Conservation (phyloP, 768 basidiomycete species). For the Tulasnella calospora region DNA sequence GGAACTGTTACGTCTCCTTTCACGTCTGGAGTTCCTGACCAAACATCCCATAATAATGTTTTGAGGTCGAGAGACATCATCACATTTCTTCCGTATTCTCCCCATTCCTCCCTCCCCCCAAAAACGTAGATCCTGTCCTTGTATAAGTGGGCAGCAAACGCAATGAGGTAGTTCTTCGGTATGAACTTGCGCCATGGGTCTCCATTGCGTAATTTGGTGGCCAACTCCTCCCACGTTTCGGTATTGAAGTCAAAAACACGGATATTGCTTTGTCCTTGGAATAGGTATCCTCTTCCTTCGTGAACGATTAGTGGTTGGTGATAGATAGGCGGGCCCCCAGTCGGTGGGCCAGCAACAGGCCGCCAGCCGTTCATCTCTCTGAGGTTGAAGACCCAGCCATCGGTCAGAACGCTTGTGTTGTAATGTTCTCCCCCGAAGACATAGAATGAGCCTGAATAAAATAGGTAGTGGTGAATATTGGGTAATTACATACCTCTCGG, state of each 20-base stretch:
- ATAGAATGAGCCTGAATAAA: constrained; percentile 20
- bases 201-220: constrained; percentile 32
- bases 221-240: constrained; percentile 37
- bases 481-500: neutral
- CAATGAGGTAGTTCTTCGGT: constrained; percentile 18
- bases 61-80: constrained; percentile 41
- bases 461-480: constrained; percentile 27
- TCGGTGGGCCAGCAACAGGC: constrained; percentile 15
- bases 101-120: constrained; percentile 37
- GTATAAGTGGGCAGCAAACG: constrained; percentile 31
- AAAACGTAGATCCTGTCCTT: constrained; percentile 41
- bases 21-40: constrained; percentile 30
- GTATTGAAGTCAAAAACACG: constrained; percentile 41
- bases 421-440: constrained; percentile 31
- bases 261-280: constrained; percentile 35
- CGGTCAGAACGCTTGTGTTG: constrained; percentile 27
- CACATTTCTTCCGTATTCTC: constrained; percentile 39
- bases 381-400: constrained; percentile 30
- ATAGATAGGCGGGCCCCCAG: neutral
- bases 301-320: constrained; percentile 31
- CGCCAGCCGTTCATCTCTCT: constrained; percentile 15
- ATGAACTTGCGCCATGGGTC: constrained; percentile 29
- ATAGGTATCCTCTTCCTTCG: constrained; percentile 40
- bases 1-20: constrained; percentile 33
- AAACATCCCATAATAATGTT: constrained; percentile 36